A percentile compares a stretch with the other conserved stretches of the same genome.
Conservation (phyloP, 306 rosid genomes). For the barrel medic (Medicago truncatula) region MtrunA17r5.0-ANR NC_053046.1:11171001-11171500, state of each 20-base stretch:
- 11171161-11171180: constrained; percentile 18
- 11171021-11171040: background rate
- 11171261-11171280: constrained; percentile 10
- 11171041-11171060: too few species aligned
- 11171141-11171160: background rate
- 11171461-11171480: background rate
- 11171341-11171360: constrained; percentile 14
- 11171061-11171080: background rate
- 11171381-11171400: constrained; percentile 1
- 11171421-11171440: background rate
- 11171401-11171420: background rate
- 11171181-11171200: constrained; percentile 32
- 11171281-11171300: constrained; percentile 30
- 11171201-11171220: background rate
- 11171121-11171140: background rate
- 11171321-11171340: background rate
- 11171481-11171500: background rate
- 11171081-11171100: background rate
- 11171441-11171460: background rate
- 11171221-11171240: constrained; percentile 5
- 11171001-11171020: too few species aligned
- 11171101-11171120: background rate
- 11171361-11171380: background rate
- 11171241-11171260: background rate
- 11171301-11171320: constrained; percentile 1